Base-by-base conservation (phyloP, 257 asterid species). In the Misopates orontium region DNA sequence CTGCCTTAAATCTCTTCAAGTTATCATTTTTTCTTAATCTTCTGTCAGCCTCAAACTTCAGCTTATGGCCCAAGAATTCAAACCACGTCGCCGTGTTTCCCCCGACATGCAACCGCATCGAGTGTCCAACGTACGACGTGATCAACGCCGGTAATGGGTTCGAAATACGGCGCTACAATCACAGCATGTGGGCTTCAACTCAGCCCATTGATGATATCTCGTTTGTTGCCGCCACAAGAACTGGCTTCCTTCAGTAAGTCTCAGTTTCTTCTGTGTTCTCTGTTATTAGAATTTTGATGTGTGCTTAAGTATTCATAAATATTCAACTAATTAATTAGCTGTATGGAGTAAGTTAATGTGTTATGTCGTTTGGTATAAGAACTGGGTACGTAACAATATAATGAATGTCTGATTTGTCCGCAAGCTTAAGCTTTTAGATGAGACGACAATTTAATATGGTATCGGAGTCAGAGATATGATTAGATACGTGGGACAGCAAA, bases 111-210 rank as follows among this genome's bases (percentile, higher is more conserved):
- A 66, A 65, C 66, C 81, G 95, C 5, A 93, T 93, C 56, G 99
- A 93, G 71, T 93, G 99, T 72, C 97, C 99, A 0, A 79, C 44
- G 53, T 90, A 81, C 85, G 95, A 87, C 73, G 80, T 87, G 12
- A 55, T 87, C 63, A 75, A 84, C 32, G n/a, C 79, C 20, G 96
- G 94, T 1, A 81, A 80, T 51, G 97, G 79, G 60, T 91, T 79
- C 42, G 99, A 93, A 78, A 86, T 93, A 77, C 91, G 99, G 65
- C 87, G 87, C 9, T 90, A 87, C 42, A 77, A 80, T 85, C 84
- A 97, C 21, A 73, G 90, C 19, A 59, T 77, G 73, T 93, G 97
- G 96, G 70, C 78, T 59, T 84, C 99, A 0, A 93, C 99, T 1
- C 69, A 81, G 28, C 89, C 95, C n/a, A 85, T 93, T 17, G 87